Conservation (phyloP, 1,139 yeast genomes). For the Pichia sp. region DNA sequence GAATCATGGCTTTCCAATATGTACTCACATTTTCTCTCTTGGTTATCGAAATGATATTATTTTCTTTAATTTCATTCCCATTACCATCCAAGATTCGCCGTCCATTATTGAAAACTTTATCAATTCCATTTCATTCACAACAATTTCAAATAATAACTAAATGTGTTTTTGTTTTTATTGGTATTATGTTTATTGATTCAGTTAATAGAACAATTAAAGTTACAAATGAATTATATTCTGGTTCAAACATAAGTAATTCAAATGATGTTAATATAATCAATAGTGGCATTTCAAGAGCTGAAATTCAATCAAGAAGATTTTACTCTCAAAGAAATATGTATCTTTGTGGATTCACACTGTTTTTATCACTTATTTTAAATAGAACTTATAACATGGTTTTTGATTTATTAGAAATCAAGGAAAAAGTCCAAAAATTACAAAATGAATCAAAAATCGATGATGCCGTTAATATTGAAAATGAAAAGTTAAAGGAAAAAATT, state of each 20-base stretch:
- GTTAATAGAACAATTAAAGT: conserved; percentile 77
- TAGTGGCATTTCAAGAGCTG: conserved; percentile 55
- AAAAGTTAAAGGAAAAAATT: conserved; percentile 45
- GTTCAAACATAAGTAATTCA: conserved; percentile 36
- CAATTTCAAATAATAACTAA: conserved; percentile 73
- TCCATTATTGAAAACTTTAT: conserved; percentile 54
- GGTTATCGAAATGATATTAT: conserved; percentile 72
- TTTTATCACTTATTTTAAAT: conserved; percentile 75
- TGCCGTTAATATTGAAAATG: conserved; percentile 25
- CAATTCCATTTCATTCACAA: conserved; percentile 65
- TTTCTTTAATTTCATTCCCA: conserved; percentile 78
- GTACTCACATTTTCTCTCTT: conserved; percentile 57
- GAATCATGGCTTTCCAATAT: conserved; percentile 26
- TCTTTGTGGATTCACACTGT: conserved; percentile 90
- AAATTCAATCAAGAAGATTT: conserved; percentile 82
- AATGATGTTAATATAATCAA: conserved; percentile 36
- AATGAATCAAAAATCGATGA: conserved; percentile 21
- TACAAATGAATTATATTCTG: conserved; percentile 46
- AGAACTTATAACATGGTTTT: conserved; percentile 82
- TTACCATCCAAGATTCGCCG: conserved; percentile 71
- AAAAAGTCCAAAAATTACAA: conserved; percentile 39
- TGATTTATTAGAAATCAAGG: conserved; percentile 58
- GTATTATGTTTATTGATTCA: conserved; percentile 80
- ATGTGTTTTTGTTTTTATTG: conserved; percentile 77
- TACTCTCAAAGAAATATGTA: conserved; percentile 97